phyloP scores from a whole-genome alignment of 495 filamentous ascomycete species.

The Corynascus novoguineensis region DNA sequence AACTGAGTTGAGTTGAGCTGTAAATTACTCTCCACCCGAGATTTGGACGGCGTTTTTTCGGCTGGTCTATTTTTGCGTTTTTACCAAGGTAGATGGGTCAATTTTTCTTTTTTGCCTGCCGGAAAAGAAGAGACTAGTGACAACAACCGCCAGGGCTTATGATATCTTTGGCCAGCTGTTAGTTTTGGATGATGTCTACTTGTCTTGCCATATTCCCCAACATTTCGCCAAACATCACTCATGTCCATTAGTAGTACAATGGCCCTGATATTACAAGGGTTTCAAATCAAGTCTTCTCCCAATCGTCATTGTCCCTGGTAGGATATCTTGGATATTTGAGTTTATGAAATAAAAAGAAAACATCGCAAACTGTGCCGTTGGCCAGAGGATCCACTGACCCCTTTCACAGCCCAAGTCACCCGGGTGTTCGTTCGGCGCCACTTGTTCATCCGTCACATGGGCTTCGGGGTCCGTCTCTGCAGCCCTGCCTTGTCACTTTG shows the following conservation, averaged over 20 bases:
- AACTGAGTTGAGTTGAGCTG: background rate
- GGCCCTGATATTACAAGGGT: too few relatives aligned
- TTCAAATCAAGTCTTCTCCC: too few relatives aligned
- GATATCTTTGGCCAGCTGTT: too few relatives aligned
- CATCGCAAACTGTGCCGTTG: too few relatives aligned
- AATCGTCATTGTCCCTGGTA: too few relatives aligned
- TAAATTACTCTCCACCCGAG: background rate
- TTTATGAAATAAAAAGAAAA: too few relatives aligned
- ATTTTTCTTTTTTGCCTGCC: background rate
- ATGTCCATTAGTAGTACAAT: too few relatives aligned
- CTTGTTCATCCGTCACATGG: constrained; percentile 7
- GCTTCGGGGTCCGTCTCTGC: constrained; percentile 5
- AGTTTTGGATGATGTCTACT: too few relatives aligned
- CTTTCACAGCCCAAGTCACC: constrained; percentile 25
- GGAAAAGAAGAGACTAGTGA: too few relatives aligned
- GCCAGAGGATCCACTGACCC: too few relatives aligned
- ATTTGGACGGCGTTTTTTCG: constrained; percentile 5
- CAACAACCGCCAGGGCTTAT: background rate
- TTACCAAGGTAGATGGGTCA: background rate
- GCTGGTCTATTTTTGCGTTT: background rate
- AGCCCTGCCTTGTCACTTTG: constrained; percentile 11
- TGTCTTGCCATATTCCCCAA: too few relatives aligned
- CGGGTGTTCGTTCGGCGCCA: constrained; percentile 23
- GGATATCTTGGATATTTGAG: background rate
- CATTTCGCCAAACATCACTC: too few relatives aligned